These are phyloP conservation scores for Kwoniella europaea DNA, from an alignment of 768 basidiomycete species.

Conservation along the genomic window DNA sequence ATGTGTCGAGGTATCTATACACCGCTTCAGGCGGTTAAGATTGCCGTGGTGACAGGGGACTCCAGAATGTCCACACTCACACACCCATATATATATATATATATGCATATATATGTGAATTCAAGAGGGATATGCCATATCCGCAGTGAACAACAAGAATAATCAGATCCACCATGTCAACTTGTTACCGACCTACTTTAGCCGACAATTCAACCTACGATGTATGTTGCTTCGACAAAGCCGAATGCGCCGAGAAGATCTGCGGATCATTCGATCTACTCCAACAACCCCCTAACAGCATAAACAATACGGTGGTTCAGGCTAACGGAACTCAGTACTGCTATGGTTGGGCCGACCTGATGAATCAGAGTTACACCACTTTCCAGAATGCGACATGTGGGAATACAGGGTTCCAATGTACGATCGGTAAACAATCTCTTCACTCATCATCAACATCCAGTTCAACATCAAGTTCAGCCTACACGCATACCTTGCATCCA, in stretches of 20 bases:
- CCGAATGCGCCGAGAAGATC: constrained; percentile 5
- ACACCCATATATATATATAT: neutral
- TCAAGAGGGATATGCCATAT: no score
- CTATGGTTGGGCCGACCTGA: neutral
- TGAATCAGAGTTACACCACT: constrained; percentile 7
- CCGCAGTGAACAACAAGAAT: neutral
- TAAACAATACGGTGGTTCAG: constrained; percentile 5
- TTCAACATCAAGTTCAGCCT: neutral
- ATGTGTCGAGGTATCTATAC: neutral
- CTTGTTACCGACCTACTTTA: constrained; percentile 13
- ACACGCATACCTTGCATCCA: neutral
- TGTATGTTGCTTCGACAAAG: constrained; percentile 14
- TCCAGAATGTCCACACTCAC: neutral
- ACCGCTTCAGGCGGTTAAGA: neutral
- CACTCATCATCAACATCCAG: neutral
- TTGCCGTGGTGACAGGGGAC: no score
- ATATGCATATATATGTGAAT: neutral
- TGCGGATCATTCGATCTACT: constrained; percentile 9
- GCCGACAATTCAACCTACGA: constrained; percentile 12
- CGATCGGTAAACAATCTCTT: neutral
- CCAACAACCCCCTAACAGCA: neutral
- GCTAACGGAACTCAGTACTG: constrained; percentile 12
- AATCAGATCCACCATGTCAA: constrained; percentile 1
- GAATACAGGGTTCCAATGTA: constrained; percentile 7
- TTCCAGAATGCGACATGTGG: constrained; percentile 6